Conservation (phyloP, 257 asterid species). For the Fraxinus anomala region DNA sequence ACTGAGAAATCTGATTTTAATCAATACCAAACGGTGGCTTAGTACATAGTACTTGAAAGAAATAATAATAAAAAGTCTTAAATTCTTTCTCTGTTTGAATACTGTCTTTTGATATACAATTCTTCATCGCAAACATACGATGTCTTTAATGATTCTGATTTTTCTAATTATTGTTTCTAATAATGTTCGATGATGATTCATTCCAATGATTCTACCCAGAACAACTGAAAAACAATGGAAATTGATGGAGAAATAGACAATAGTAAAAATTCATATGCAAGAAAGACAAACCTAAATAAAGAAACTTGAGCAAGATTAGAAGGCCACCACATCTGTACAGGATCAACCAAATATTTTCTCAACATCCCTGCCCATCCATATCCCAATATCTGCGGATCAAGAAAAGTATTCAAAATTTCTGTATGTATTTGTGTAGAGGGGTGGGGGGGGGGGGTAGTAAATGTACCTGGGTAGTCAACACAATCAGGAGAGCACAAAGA, state of each 20-base stretch:
- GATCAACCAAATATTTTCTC: slow-evolving; percentile 88
- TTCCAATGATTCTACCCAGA: neutral
- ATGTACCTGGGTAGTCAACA: slow-evolving; percentile 87
- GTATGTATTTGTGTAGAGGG: neutral
- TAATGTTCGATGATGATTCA: neutral
- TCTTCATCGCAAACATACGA: neutral
- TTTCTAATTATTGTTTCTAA: neutral
- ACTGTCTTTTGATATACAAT: neutral
- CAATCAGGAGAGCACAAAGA: slow-evolving; percentile 74
- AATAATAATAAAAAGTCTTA: too few relatives aligned
- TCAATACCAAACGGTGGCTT: too few relatives aligned
- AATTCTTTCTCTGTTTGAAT: neutral
- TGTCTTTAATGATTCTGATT: neutral
- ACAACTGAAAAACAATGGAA: neutral
- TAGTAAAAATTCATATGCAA: neutral
- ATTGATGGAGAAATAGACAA: slow-evolving; percentile 3
- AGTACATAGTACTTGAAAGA: neutral
- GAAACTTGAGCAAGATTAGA: slow-evolving; percentile 96
- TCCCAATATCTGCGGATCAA: slow-evolving; percentile 71
- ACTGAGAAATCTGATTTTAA: too few relatives aligned
- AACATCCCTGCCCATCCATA: slow-evolving; percentile 99
- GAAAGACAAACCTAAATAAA: slow-evolving; percentile 59
- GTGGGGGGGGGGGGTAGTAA: neutral
- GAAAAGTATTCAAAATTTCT: neutral
- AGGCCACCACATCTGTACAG: slow-evolving; percentile 99